Percentiles rank a stretch among this genome's conserved stretches.
phyloP scores from a whole-genome alignment of 768 basidiomycete genomes.

The button mushroom (Agaricus bisporus) region DNA sequence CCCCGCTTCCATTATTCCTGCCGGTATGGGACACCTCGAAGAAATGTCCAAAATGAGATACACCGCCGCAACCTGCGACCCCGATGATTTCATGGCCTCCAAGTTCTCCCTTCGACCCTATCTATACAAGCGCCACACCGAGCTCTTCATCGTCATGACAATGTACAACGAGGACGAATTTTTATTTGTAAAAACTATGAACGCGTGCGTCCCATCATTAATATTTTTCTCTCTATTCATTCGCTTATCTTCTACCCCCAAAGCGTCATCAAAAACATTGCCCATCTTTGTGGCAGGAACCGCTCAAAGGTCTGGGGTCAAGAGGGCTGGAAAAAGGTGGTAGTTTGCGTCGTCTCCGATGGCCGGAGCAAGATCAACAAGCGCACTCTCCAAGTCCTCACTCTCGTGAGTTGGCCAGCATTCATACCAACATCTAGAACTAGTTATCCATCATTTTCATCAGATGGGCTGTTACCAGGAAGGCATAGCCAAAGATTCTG shows the following conservation, averaged over 20 bases:
- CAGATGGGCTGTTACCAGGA: slow-evolving; percentile 88
- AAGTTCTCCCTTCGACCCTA: slow-evolving; percentile 78
- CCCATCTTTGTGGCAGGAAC: slow-evolving; percentile 65
- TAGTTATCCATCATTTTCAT: background rate
- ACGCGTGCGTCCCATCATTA: slow-evolving; percentile 48
- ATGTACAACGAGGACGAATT: slow-evolving; percentile 94
- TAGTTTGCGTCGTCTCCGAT: slow-evolving; percentile 84
- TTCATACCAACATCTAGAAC: slow-evolving; percentile 6
- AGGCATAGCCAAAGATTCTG: slow-evolving; percentile 84
- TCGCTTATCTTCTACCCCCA: slow-evolving; percentile 7
- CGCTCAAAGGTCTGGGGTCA: slow-evolving; percentile 81
- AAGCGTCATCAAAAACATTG: slow-evolving; percentile 83
- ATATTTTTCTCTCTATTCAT: background rate
- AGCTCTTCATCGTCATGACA: slow-evolving; percentile 94
- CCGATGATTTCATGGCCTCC: slow-evolving; percentile 76
- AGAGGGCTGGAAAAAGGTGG: slow-evolving; percentile 87
- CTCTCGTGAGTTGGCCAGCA: slow-evolving; percentile 42
- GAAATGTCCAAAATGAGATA: slow-evolving; percentile 84
- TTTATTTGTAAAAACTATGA: slow-evolving; percentile 77
- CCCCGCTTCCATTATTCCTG: slow-evolving; percentile 73
- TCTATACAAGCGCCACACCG: slow-evolving; percentile 74
- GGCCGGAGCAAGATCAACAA: slow-evolving; percentile 85
- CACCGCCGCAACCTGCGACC: slow-evolving; percentile 86
- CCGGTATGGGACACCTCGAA: slow-evolving; percentile 52
- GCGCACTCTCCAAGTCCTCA: slow-evolving; percentile 84